Evolutionary conservation across 257 asterid genomes (phyloP).

Genomic region (Mitragyna speciosa): DNA sequence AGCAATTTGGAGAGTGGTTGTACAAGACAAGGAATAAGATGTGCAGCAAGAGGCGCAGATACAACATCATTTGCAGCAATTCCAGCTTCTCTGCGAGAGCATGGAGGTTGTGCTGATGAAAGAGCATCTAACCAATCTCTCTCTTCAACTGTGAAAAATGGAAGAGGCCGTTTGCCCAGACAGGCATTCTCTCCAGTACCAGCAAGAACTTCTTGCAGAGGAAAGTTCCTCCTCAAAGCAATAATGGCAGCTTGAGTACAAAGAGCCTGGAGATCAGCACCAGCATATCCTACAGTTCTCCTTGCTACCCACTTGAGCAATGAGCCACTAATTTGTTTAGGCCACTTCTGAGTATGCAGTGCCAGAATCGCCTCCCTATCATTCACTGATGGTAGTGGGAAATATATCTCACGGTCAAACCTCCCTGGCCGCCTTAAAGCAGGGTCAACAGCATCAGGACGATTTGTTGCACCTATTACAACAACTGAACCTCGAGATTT

Average conservation of each 20-base stretch:
- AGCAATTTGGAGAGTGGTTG: constrained; percentile 65
- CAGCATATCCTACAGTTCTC: constrained; percentile 93
- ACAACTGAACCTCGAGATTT: constrained; percentile 97
- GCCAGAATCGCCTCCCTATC: constrained; percentile 92
- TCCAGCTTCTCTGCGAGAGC: constrained; percentile 94
- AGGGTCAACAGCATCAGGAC: constrained; percentile 95
- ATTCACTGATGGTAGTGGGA: constrained; percentile 85
- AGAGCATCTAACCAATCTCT: constrained; percentile 96
- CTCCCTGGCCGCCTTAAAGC: constrained; percentile 99
- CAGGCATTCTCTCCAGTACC: constrained; percentile 50
- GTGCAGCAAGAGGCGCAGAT: constrained; percentile 65
- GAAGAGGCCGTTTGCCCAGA: constrained; percentile 50
- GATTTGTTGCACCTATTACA: constrained; percentile 98
- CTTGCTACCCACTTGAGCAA: constrained; percentile 78
- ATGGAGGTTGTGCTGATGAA: constrained; percentile 81
- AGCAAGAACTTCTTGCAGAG: constrained; percentile 75
- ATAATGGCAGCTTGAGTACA: constrained; percentile 93
- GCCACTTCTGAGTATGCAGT: constrained; percentile 92
- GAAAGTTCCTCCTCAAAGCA: constrained; percentile 82
- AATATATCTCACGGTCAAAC: constrained; percentile 93
- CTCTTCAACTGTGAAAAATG: constrained; percentile 78
- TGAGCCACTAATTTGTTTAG: constrained; percentile 79
- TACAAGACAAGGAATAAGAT: constrained; percentile 75
- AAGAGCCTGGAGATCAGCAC: constrained; percentile 98
- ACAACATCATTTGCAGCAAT: constrained; percentile 70